Percentiles rank a stretch among this genome's conserved stretches.
phyloP scores from a whole-genome alignment of 305 asterid genomes.

The Fraxinus ornus region DNA sequence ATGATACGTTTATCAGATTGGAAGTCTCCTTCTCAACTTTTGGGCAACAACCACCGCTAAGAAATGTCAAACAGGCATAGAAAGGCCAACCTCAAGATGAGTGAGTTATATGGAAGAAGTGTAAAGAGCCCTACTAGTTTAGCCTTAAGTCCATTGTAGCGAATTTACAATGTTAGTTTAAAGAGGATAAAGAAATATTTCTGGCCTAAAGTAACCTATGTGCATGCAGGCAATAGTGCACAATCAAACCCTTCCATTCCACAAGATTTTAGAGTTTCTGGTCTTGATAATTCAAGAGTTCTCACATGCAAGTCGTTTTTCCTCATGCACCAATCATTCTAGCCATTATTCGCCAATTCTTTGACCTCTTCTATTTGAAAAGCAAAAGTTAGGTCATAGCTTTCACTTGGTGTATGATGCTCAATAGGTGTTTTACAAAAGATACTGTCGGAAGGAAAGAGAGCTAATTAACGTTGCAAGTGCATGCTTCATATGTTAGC shows the following conservation, averaged over 20 bases:
- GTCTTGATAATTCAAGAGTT: neutral
- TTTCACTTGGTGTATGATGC: neutral
- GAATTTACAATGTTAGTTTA: neutral
- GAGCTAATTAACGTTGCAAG: neutral
- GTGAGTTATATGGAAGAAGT: neutral
- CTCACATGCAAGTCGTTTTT: neutral
- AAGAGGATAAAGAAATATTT: neutral
- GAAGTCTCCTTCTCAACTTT: neutral
- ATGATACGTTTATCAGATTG: conserved; percentile 17
- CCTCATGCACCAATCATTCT: neutral
- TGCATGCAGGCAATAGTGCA: neutral
- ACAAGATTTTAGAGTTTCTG: neutral
- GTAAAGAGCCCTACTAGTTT: neutral
- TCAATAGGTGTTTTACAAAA: neutral
- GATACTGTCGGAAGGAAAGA: neutral
- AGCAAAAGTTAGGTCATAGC: neutral
- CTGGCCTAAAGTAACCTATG: neutral
- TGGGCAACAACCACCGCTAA: neutral
- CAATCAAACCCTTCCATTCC: neutral
- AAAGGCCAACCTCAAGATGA: neutral
- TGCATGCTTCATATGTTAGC: neutral
- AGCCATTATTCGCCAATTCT: neutral
- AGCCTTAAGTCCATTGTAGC: neutral
- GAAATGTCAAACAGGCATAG: neutral
- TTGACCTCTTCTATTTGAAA: neutral